Evolutionary conservation across 192 early-diverging fungal genomes (phyloP).

Genomic region (Coemansia sp.): DNA sequence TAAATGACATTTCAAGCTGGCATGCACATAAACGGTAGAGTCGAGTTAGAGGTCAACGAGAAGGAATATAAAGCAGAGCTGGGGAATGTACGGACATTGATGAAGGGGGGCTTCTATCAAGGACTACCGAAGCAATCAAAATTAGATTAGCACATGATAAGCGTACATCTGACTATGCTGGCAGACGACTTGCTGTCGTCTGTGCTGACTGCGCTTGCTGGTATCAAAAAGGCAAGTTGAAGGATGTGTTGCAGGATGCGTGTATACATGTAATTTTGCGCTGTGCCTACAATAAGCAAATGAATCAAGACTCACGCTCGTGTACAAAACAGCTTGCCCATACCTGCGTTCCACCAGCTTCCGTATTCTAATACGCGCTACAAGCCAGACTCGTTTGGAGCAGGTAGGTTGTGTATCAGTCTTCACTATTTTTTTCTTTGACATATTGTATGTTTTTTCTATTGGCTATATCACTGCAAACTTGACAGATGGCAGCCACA

Average conservation of each 20-base stretch:
- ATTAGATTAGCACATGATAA: background rate
- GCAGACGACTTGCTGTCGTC: background rate
- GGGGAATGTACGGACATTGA: no score
- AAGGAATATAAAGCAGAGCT: background rate
- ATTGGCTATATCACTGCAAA: background rate
- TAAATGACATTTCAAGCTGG: constrained; percentile 58
- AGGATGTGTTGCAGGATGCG: background rate
- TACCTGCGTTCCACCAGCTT: background rate
- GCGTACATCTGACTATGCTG: background rate
- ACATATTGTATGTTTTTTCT: background rate
- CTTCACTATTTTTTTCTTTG: background rate
- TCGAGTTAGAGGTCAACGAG: background rate
- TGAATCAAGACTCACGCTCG: background rate
- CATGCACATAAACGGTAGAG: background rate
- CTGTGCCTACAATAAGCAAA: background rate
- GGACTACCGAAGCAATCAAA: background rate
- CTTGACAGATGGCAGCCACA: background rate
- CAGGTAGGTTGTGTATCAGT: background rate
- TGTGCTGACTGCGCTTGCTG: background rate
- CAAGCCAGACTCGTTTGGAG: background rate
- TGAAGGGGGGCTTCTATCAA: no score
- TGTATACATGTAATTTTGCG: background rate
- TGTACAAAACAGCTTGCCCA: background rate
- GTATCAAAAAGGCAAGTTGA: background rate
- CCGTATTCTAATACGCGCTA: background rate